These are phyloP conservation scores for Rhizophagus clarus DNA, from an alignment of 192 early-diverging fungal genomes.

Conservation along the genomic window DNA sequence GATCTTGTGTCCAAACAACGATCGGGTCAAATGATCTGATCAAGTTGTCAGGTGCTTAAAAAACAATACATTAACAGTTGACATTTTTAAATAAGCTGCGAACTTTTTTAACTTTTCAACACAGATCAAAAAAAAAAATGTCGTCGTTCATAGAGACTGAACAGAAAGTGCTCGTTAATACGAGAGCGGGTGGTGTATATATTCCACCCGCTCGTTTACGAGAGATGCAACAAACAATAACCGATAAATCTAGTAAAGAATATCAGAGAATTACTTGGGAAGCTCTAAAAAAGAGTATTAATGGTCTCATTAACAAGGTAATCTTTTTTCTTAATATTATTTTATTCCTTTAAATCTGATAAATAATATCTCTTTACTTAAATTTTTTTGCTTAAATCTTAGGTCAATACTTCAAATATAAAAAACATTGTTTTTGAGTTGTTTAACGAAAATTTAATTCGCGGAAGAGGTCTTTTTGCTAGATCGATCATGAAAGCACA, in stretches of 20 bases:
- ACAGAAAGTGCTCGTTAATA: slow-evolving; percentile 25
- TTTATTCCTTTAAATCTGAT: not conserved
- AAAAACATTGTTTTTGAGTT: slow-evolving; percentile 88
- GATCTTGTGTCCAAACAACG: no score
- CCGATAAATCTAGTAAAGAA: slow-evolving; percentile 64
- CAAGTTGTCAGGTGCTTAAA: no score
- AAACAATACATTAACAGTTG: no score
- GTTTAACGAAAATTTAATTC: slow-evolving; percentile 88
- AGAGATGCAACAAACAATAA: slow-evolving; percentile 70
- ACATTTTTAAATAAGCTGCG: no score
- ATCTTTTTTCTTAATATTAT: not conserved
- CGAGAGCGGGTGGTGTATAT: slow-evolving; percentile 76
- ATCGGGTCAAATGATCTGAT: no score
- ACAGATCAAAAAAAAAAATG: not conserved
- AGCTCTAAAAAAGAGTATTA: slow-evolving; percentile 89
- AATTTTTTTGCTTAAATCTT: not conserved
- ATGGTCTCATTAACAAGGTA: slow-evolving; percentile 92
- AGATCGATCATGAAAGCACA: slow-evolving; percentile 90
- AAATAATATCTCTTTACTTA: not conserved
- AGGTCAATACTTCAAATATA: slow-evolving; percentile 87
- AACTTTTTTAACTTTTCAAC: not conserved
- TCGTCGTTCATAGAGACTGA: slow-evolving; percentile 8
- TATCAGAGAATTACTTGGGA: slow-evolving; percentile 96
- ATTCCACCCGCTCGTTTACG: slow-evolving; percentile 83
- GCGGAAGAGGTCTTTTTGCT: slow-evolving; percentile 88